These are phyloP conservation scores for Carallia brachiata DNA, from an alignment of 345 rosid species.

Conservation along the genomic window DNA sequence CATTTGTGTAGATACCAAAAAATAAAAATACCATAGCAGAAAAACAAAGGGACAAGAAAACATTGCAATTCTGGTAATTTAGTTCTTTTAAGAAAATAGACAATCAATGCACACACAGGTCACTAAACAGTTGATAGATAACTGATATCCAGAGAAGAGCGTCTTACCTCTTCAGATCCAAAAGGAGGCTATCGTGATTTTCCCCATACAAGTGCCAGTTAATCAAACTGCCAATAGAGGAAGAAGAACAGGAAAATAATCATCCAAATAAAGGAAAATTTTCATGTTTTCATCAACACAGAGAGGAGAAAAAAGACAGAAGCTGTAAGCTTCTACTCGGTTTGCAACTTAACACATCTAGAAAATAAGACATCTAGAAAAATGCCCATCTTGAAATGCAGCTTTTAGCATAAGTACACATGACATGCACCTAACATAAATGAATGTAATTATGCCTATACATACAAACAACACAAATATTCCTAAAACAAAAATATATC, in stretches of 20 bases:
- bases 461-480: too few relatives aligned
- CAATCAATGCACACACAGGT: neutral
- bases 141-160: constrained; percentile 2
- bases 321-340: too few relatives aligned
- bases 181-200: constrained; percentile 84
- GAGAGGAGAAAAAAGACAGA: too few relatives aligned
- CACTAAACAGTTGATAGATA: neutral
- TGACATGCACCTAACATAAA: too few relatives aligned
- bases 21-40: neutral
- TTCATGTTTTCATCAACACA: too few relatives aligned
- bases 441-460: too few relatives aligned
- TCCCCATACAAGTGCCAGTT: constrained; percentile 82
- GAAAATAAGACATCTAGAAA: too few relatives aligned
- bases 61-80: neutral
- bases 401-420: too few relatives aligned
- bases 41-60: neutral
- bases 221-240: constrained; percentile 62
- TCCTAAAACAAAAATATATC: too few relatives aligned
- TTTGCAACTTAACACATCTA: too few relatives aligned
- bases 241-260: neutral
- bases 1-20: too few relatives aligned
- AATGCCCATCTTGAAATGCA: too few relatives aligned
- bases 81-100: constrained; percentile 6
- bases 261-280: neutral
- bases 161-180: constrained; percentile 66